Evolutionary conservation across 2,329 filamentous ascomycete species (phyloP).

Genomic region (Paracorniculantispora psalliotae): DNA sequence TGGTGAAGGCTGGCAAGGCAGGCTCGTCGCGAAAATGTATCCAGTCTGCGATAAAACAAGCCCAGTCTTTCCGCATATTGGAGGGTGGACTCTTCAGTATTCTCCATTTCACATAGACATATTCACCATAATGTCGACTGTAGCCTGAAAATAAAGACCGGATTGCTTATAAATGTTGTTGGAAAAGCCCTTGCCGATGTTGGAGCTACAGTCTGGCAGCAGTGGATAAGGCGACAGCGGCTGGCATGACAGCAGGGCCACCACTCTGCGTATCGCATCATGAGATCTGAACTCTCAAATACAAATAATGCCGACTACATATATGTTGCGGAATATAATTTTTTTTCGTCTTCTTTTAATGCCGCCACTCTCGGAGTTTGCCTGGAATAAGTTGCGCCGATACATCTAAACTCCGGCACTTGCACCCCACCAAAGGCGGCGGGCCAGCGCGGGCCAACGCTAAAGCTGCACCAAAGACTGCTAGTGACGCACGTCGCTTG

Average conservation of each 20-base stretch:
- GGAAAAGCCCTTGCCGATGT: no score
- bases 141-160: no score
- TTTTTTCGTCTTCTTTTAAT: neutral
- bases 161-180: no score
- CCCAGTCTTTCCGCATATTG: conserved; percentile 9
- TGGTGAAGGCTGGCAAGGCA: neutral
- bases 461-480: neutral
- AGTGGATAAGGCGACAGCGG: no score
- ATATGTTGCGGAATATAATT: neutral
- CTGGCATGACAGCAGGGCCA: no score
- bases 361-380: neutral
- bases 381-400: neutral
- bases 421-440: neutral
- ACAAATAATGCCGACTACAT: no score
- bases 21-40: neutral
- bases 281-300: no score
- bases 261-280: no score
- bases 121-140: neutral
- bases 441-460: neutral
- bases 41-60: neutral
- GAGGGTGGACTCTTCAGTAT: neutral
- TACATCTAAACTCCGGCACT: conserved; percentile 3
- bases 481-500: conserved; percentile 6
- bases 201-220: no score
- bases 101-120: neutral